These are phyloP conservation scores for Venturia carpophila DNA, from an alignment of 2,329 filamentous ascomycete genomes.

Conservation along the genomic window DNA sequence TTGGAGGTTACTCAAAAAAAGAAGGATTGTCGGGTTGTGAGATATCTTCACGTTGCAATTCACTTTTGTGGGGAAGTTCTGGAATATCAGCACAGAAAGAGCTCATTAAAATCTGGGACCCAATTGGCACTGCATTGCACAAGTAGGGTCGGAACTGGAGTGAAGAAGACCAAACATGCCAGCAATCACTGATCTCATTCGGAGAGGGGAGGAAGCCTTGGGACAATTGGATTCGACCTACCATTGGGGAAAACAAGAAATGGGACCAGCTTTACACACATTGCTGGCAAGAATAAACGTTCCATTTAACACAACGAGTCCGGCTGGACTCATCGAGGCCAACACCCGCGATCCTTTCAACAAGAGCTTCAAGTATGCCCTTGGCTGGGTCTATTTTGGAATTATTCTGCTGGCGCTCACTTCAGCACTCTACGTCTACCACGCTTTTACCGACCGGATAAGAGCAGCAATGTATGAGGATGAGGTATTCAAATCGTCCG, in stretches of 20 bases:
- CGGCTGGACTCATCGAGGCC: conserved; percentile 48
- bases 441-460: conserved; percentile 90
- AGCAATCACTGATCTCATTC: not conserved
- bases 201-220: not conserved
- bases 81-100: conserved; percentile 4
- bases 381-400: conserved; percentile 84
- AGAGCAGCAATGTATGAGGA: conserved; percentile 83
- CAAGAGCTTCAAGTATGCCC: conserved; percentile 74
- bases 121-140: not conserved
- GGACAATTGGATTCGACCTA: conserved; percentile 11
- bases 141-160: not conserved
- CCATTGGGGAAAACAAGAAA: conserved; percentile 7
- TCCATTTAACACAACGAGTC: conserved; percentile 47
- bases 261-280: conserved; percentile 2
- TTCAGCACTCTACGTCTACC: conserved; percentile 66
- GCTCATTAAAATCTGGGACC: not conserved
- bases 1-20: not conserved
- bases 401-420: conserved; percentile 62
- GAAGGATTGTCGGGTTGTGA: not conserved
- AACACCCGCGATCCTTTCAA: conserved; percentile 66
- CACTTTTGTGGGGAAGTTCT: not conserved
- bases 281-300: conserved; percentile 43
- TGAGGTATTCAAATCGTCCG: conserved; percentile 61
- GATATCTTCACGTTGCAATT: not conserved
- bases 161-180: conserved; percentile 3